Evolutionary conservation across 371 early-diverging fungal species (phyloP).

Genomic region (Mucor mucedo): DNA sequence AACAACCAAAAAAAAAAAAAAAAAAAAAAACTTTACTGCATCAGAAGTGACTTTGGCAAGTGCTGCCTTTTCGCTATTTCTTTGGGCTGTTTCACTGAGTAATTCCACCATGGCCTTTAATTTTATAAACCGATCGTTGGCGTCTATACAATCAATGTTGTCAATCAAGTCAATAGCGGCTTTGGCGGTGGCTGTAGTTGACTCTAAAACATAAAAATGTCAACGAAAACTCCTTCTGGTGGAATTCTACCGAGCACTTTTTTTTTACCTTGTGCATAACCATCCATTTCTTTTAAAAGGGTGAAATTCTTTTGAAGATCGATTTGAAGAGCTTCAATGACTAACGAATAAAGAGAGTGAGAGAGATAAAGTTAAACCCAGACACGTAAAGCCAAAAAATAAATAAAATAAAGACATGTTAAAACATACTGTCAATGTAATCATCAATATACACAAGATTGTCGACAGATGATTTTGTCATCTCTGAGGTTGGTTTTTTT

Average conservation of each 20-base stretch:
- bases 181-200: conserved; percentile 65
- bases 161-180: conserved; percentile 65
- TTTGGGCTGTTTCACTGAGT: conserved; percentile 76
- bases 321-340: conserved; percentile 79
- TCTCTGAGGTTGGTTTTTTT: not conserved
- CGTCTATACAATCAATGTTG: conserved; percentile 47
- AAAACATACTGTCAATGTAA: conserved; percentile 81
- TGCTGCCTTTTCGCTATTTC: conserved; percentile 91
- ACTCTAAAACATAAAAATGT: conserved; percentile 38
- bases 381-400: conserved; percentile 12
- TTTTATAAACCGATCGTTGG: conserved; percentile 61
- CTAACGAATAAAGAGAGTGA: not conserved
- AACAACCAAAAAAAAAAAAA: no score
- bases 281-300: conserved; percentile 88
- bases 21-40: conserved; percentile 39
- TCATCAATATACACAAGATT: conserved; percentile 80
- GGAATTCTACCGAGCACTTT: not conserved
- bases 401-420: not conserved
- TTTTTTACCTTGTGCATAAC: conserved; percentile 53
- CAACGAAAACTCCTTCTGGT: not conserved
- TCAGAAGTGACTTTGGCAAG: conserved; percentile 93
- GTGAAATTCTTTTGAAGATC: conserved; percentile 91
- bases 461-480: conserved; percentile 31
- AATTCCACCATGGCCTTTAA: conserved; percentile 65
- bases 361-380: not conserved